Percentiles rank a stretch among this genome's conserved stretches.
These are phyloP conservation scores for Perilla frutescens DNA, from an alignment of 257 asterid genomes.

Conservation along the genomic window DNA sequence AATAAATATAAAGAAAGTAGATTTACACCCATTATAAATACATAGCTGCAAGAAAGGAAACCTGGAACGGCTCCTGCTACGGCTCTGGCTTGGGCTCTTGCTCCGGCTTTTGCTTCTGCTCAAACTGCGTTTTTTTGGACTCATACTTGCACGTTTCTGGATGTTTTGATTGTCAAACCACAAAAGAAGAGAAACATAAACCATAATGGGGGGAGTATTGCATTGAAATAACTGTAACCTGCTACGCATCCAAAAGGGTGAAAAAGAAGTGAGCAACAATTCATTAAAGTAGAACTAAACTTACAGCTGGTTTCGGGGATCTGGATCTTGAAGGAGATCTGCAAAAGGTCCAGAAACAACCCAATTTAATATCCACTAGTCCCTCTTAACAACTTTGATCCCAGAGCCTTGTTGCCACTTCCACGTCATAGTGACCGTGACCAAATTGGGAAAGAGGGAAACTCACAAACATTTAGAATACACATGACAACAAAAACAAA, in stretches of 20 bases:
- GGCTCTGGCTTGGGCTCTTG: slow-evolving; percentile 59
- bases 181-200: slow-evolving; percentile 25
- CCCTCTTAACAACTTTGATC: slow-evolving; percentile 83
- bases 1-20: neutral
- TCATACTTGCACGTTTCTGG: slow-evolving; percentile 63
- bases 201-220: slow-evolving; percentile 22
- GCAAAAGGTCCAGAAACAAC: slow-evolving; percentile 99
- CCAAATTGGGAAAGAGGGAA: slow-evolving; percentile 56
- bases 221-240: neutral
- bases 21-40: neutral
- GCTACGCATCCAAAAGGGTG: neutral
- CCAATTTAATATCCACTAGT: slow-evolving; percentile 85
- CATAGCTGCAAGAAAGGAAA: slow-evolving; percentile 31
- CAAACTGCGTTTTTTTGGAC: slow-evolving; percentile 64
- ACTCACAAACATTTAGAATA: slow-evolving; percentile 53
- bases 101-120: slow-evolving; percentile 65
- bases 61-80: slow-evolving; percentile 83
- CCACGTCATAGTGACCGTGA: slow-evolving; percentile 77
- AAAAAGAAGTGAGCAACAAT: slow-evolving; percentile 8
- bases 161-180: slow-evolving; percentile 48
- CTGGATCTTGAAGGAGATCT: slow-evolving; percentile 98
- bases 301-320: slow-evolving; percentile 90
- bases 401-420: slow-evolving; percentile 83
- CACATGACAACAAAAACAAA: slow-evolving; percentile 27
- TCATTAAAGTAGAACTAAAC: slow-evolving; percentile 39